Percentiles rank a stretch among this genome's conserved stretches.
Evolutionary conservation across 2,329 filamentous ascomycete genomes (phyloP).

Genomic region (Colletotrichum incanum): DNA sequence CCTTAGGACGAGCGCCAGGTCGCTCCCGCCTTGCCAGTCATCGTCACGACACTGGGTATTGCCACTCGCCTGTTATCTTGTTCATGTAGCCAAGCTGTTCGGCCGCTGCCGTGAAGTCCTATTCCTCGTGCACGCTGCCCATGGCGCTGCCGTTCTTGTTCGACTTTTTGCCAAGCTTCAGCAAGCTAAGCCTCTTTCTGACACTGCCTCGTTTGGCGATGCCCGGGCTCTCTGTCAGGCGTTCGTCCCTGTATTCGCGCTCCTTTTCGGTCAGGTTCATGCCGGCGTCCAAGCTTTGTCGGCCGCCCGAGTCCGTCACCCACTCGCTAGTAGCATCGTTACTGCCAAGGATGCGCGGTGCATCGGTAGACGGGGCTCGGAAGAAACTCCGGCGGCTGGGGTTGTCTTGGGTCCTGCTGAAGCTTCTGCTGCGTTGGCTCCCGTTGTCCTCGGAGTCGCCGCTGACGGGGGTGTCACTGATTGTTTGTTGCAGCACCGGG

Average conservation of each 20-base stretch:
- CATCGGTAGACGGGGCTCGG: slow-evolving; percentile 56
- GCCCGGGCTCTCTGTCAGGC: slow-evolving; percentile 44
- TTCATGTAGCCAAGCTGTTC: slow-evolving; percentile 44
- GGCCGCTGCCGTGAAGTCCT: slow-evolving; percentile 48
- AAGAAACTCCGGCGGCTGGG: slow-evolving; percentile 65
- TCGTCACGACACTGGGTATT: slow-evolving; percentile 42
- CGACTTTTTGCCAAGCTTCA: slow-evolving; percentile 81
- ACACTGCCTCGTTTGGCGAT: slow-evolving; percentile 73
- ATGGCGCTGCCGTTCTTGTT: slow-evolving; percentile 69
- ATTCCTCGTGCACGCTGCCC: slow-evolving; percentile 72
- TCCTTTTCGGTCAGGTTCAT: slow-evolving; percentile 46
- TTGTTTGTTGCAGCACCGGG: slow-evolving; percentile 47
- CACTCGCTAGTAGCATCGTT: slow-evolving; percentile 49
- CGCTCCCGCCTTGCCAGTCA: neutral
- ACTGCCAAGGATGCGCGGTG: slow-evolving; percentile 38
- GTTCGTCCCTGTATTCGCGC: slow-evolving; percentile 48
- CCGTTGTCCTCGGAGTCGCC: slow-evolving; percentile 50
- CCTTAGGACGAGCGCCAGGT: neutral
- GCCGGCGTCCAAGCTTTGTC: slow-evolving; percentile 47
- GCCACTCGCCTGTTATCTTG: slow-evolving; percentile 43
- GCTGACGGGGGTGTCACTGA: slow-evolving; percentile 50
- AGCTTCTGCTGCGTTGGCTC: slow-evolving; percentile 47
- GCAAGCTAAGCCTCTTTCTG: slow-evolving; percentile 83
- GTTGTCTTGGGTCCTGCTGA: slow-evolving; percentile 53
- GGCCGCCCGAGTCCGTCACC: slow-evolving; percentile 50